Base-by-base conservation (phyloP, 2,329 filamentous ascomycete genomes). In the Annulohypoxylon truncatum region DNA sequence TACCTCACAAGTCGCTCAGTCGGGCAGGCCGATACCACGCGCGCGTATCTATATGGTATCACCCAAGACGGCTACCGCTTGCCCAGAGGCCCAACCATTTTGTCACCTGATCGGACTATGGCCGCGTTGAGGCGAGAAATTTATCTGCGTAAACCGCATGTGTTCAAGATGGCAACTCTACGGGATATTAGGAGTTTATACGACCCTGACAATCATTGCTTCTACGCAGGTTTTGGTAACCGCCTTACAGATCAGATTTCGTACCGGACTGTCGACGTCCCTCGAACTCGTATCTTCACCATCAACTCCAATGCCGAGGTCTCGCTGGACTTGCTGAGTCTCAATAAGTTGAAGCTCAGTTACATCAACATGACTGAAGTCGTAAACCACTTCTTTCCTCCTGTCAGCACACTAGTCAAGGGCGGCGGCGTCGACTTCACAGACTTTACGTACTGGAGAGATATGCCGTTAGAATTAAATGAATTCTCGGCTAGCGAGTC, bases 161-260 rank as follows among this genome's bases (percentile, higher is more conserved):
- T 99, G 6, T 99, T 99, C 87, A 99, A 99, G 81, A 99, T 99
- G 96, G 94, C 96, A 1, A 99, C 96, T 68, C 82, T 99, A 18
- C 90, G 96, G 40, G 96, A 99, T 77, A 98, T 99, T 72, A 90
- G 94, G 76, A 92, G 90, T 63, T 85, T 99, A 0, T 99, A 97
- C 75, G 90, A 89, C 2, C 84, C 88, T 0, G 89, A 91, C 24
- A 84, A 88, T 42, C 93, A 90, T 15, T 95, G 96, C 0, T 99
- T 99, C 76, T 98, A 97, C 75, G 96, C 96, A 9, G 96, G 96
- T 0, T 99, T 98, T 75, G 96, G 96, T 63, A 99, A 99, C 78
- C 90, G 96, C 60, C 85, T 99, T 61, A 99, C 96, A 0, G 96
- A 99, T 77, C 96, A 97, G 58, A 88, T 99, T 64, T 97, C 93